Evolutionary conservation across 75 land plant genomes (phyloP).

Genomic region (Pinus albicaulis): DNA sequence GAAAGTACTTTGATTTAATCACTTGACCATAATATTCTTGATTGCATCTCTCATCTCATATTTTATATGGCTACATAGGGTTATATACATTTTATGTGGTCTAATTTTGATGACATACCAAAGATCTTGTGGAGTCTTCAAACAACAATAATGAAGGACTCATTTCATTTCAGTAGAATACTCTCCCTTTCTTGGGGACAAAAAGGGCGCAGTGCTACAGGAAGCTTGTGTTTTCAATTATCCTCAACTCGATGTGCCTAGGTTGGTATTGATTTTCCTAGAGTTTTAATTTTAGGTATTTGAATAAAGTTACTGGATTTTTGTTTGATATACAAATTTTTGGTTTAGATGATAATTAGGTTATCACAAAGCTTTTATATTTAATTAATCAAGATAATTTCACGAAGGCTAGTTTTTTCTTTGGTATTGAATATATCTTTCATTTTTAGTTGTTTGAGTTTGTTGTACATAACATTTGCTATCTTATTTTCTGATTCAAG

Average conservation of each 20-base stretch:
- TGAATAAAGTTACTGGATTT: background rate
- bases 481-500: background rate
- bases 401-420: slow-evolving; percentile 57
- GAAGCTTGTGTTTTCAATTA: slow-evolving; percentile 98
- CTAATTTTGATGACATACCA: too few species aligned
- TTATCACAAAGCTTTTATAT: slow-evolving; percentile 92
- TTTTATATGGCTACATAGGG: too few species aligned
- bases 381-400: slow-evolving; percentile 90
- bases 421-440: too few species aligned
- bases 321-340: background rate
- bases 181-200: slow-evolving; percentile 86
- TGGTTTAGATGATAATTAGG: slow-evolving; percentile 37
- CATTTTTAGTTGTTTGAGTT: background rate
- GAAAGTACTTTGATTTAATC: too few species aligned
- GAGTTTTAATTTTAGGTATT: background rate
- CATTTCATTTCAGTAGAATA: slow-evolving; percentile 59
- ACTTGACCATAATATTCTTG: too few species aligned
- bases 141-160: background rate
- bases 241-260: slow-evolving; percentile 95
- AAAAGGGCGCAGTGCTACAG: slow-evolving; percentile 94
- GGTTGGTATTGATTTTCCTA: slow-evolving; percentile 28
- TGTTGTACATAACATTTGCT: background rate
- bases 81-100: too few species aligned
- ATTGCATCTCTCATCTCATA: too few species aligned
- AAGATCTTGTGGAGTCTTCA: too few species aligned